Percentiles rank a stretch among this genome's conserved stretches.
Conservation (phyloP, 495 filamentous ascomycete genomes). For the Pseudevernia furfuracea region DNA sequence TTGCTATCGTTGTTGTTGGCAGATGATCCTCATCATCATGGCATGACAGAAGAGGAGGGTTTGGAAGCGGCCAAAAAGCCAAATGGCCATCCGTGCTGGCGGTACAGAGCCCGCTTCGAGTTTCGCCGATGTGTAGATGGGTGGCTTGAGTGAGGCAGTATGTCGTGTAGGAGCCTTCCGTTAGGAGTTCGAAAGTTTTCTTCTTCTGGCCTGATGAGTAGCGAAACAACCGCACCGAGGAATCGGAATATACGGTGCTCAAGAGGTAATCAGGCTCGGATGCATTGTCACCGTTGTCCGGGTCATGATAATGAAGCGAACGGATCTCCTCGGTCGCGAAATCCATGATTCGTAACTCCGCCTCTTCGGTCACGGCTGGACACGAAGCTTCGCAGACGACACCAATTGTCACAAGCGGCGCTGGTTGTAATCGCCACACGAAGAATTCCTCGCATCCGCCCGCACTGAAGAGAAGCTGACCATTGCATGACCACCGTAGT, state of each 20-base stretch:
- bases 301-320: conserved; percentile 7
- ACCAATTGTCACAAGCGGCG: conserved; percentile 49
- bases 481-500: conserved; percentile 60
- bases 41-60: neutral
- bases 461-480: conserved; percentile 69
- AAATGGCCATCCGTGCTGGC: conserved; percentile 57
- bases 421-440: conserved; percentile 59
- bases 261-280: conserved; percentile 40
- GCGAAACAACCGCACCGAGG: conserved; percentile 57
- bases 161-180: conserved; percentile 59
- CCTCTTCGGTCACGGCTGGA: conserved; percentile 48
- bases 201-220: conserved; percentile 39
- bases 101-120: conserved; percentile 39
- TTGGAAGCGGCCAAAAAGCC: conserved; percentile 43
- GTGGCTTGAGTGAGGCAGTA: conserved; percentile 68
- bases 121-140: conserved; percentile 38
- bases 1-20: no score
- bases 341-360: conserved; percentile 71
- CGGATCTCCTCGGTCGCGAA: conserved; percentile 48
- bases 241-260: conserved; percentile 70
- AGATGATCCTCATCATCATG: conserved; percentile 8
- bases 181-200: conserved; percentile 46
- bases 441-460: conserved; percentile 84
- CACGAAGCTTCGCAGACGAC: conserved; percentile 57
- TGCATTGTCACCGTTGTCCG: conserved; percentile 8